Percentiles rank a stretch among this genome's conserved stretches.
Conservation (phyloP, 1,284 basidiomycete species). For the Xerocomus amazonicus region DNA sequence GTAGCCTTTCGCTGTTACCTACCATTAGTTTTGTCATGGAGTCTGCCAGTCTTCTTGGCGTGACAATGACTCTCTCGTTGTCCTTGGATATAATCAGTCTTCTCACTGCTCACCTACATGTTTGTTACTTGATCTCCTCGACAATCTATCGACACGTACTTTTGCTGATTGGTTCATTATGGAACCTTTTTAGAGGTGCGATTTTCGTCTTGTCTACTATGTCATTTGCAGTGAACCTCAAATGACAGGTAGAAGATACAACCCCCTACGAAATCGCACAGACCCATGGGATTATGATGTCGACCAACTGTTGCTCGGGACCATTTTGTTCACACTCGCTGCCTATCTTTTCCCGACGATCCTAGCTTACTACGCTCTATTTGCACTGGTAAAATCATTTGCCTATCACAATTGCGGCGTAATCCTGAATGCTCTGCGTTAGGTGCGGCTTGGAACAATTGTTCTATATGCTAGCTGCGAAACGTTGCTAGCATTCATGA, state of each 20-base stretch:
- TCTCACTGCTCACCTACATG: constrained; percentile 70
- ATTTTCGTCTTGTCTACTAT: neutral
- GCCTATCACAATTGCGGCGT: neutral
- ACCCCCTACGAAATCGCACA: constrained; percentile 76
- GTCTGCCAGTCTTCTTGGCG: constrained; percentile 56
- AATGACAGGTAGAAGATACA: constrained; percentile 76
- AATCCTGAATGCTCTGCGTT: constrained; percentile 8
- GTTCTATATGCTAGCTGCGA: constrained; percentile 59
- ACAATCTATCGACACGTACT: constrained; percentile 65
- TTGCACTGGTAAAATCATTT: constrained; percentile 59
- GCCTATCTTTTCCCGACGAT: constrained; percentile 92
- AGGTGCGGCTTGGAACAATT: constrained; percentile 66
- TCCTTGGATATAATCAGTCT: constrained; percentile 64
- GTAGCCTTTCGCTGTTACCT: constrained; percentile 23
- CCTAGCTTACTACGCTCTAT: constrained; percentile 79
- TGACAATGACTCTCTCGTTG: constrained; percentile 69
- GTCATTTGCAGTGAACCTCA: neutral
- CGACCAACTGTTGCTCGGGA: constrained; percentile 92
- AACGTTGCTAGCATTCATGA: constrained; percentile 71
- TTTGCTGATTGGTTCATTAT: constrained; percentile 65
- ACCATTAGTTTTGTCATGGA: constrained; percentile 42
- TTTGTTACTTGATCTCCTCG: constrained; percentile 69
- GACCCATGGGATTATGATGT: constrained; percentile 91
- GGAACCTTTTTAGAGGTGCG: constrained; percentile 92
- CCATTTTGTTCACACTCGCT: constrained; percentile 89